Evolutionary conservation across 202 grass and related monocot species (phyloP).

Genomic region (Schoenoplectus triqueter): DNA sequence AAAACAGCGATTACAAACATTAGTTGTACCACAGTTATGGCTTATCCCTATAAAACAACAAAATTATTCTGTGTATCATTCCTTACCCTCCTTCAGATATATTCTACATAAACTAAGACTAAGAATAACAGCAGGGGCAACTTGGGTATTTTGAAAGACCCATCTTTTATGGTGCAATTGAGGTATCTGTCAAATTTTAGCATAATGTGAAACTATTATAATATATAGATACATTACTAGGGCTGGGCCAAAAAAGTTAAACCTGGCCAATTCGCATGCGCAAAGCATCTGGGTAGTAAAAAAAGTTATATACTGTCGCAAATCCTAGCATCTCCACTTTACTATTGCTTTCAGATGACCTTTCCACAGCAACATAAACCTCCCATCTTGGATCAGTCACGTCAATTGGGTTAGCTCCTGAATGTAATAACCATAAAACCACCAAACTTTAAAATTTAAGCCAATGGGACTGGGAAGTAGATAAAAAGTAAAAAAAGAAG

Average conservation of each 20-base stretch:
- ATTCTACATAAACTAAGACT: not conserved
- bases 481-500: not conserved
- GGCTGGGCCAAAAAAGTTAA: not conserved
- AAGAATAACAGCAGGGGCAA: not conserved
- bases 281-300: constrained; percentile 73
- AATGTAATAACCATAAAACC: constrained; percentile 2
- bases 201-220: not conserved
- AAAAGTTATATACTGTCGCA: constrained; percentile 82
- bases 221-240: not conserved
- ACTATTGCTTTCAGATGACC: constrained; percentile 33
- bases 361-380: constrained; percentile 69
- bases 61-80: not conserved
- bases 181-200: not conserved
- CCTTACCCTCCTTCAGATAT: not conserved
- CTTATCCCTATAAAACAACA: not conserved
- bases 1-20: not conserved
- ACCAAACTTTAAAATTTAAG: constrained; percentile 18
- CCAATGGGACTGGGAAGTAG: not conserved
- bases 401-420: constrained; percentile 83
- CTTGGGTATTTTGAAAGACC: not conserved
- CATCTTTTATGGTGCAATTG: not conserved
- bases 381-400: constrained; percentile 95
- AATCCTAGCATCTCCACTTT: constrained; percentile 70
- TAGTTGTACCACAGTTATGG: not conserved
- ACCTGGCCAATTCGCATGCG: constrained; percentile 96